Evolutionary conservation across 805 yeast genomes (phyloP).

Genomic region (Saturnispora quitensis): DNA sequence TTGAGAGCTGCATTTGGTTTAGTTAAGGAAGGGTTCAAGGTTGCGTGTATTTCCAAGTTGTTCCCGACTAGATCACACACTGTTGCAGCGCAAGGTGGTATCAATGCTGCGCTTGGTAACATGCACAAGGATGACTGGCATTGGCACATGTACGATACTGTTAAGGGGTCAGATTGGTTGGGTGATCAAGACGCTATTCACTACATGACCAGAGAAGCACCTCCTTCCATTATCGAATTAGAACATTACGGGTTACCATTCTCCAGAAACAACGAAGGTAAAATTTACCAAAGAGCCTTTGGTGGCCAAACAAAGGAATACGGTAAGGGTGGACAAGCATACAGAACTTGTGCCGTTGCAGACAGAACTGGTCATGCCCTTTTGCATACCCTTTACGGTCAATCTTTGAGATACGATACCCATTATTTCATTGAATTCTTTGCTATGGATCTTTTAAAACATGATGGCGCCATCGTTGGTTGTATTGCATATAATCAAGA

Average conservation of each 20-base stretch:
- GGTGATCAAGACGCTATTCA: slow-evolving; percentile 99
- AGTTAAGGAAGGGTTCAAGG: slow-evolving; percentile 93
- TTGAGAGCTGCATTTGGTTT: slow-evolving; percentile 96
- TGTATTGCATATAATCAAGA: slow-evolving; percentile 96
- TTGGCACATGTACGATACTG: slow-evolving; percentile 99
- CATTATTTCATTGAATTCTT: slow-evolving; percentile 97
- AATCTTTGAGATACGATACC: slow-evolving; percentile 91
- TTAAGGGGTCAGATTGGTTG: slow-evolving; percentile 98
- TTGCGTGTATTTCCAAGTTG: slow-evolving; percentile 93
- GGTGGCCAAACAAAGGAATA: slow-evolving; percentile 95
- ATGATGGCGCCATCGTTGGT: slow-evolving; percentile 94
- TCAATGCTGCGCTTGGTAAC: slow-evolving; percentile 96
- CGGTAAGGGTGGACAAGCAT: slow-evolving; percentile 99
- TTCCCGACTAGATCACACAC: slow-evolving; percentile 99
- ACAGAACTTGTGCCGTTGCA: slow-evolving; percentile 99
- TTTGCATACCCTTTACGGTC: slow-evolving; percentile 92
- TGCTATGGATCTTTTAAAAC: slow-evolving; percentile 89
- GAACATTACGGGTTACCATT: slow-evolving; percentile 99
- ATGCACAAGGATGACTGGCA: slow-evolving; percentile 99
- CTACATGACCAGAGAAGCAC: slow-evolving; percentile 98
- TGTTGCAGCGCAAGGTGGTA: slow-evolving; percentile 99
- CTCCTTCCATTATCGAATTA: slow-evolving; percentile 87
- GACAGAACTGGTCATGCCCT: slow-evolving; percentile 98
- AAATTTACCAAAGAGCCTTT: slow-evolving; percentile 96
- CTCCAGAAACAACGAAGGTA: slow-evolving; percentile 93